Base-by-base conservation (phyloP, 2,329 filamentous ascomycete species). In the Malbranchea zuffiana region DNA sequence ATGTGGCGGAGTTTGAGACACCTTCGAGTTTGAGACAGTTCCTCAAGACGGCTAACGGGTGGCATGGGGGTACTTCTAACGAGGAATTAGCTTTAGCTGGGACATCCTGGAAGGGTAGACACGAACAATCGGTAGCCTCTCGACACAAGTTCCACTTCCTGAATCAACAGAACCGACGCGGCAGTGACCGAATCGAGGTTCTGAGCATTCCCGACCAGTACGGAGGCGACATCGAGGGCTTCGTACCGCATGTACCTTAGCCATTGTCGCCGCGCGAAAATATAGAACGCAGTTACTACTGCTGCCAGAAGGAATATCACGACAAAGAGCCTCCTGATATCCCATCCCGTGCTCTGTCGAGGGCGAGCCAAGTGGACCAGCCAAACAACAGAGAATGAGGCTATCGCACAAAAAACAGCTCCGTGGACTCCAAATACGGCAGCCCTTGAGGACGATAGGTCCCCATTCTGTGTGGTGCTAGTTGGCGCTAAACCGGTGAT, bases 141-240 rank as follows among this genome's bases (percentile, higher is more conserved):
- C 19, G 87, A 92, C 17, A 95, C 86, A 20, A 95, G 70, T 62
- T 95, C 87, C n/a, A 95, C 86, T 61, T 95, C 87, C 57, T 94
- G 87, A 44, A 95, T 80, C 42, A 94, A 72, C 24, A 81, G 77
- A 38, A 94, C 67, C 2, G 83, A 81, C 20, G 83, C 80, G 25
- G 78, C 78, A 26, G 75, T 78, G 15, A 80, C 79, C 26, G 78
- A 75, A 59, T 95, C 86, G 49, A 92, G 85, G 33, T 79, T 76
- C 53, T 92, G 84, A 25, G 85, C 78, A 51, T 76, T 78, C 31
- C 74, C 68, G 30, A 90, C 77, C 46, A 93, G 76, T 1, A 67
- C 62, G 7, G 75, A 74, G 4, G 81, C 76, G 44, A 79, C 75
- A 21, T 75, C 68, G 24, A 93, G 68, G 0, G 82, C 78, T 54